Percentiles rank a stretch among this genome's conserved stretches.
phyloP scores from a whole-genome alignment of 768 basidiomycete genomes.

The Leccinum ochraceum region DNA sequence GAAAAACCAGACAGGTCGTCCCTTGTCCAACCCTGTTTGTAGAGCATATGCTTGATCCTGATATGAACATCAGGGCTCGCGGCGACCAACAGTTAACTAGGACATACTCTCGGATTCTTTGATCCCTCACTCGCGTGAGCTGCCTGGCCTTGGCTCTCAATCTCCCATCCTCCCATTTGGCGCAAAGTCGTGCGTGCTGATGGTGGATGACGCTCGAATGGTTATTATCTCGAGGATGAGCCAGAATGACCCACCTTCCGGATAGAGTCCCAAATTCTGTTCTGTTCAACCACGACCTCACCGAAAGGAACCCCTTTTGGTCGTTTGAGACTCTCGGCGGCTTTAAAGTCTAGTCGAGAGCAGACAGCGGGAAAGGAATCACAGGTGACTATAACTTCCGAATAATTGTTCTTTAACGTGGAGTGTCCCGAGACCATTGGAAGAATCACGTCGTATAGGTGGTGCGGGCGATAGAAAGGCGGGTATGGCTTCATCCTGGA shows the following conservation, averaged over 20 bases:
- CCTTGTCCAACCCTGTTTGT: constrained; percentile 1
- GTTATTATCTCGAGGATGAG: not conserved
- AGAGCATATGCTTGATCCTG: constrained; percentile 6
- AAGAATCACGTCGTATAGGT: not conserved
- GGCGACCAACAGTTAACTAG: not conserved
- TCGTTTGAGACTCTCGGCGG: not conserved
- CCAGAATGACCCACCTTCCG: not conserved
- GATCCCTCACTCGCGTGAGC: constrained; percentile 2
- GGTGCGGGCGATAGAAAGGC: too few species aligned
- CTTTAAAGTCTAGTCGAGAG: constrained; percentile 4
- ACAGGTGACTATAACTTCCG: not conserved
- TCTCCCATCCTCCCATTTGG: not conserved
- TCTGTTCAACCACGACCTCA: not conserved
- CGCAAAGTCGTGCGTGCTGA: constrained; percentile 15
- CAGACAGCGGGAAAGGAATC: fast-evolving
- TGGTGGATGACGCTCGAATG: not conserved
- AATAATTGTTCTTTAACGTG: not conserved
- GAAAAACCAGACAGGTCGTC: not conserved
- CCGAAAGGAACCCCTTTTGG: not conserved
- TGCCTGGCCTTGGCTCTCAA: not conserved
- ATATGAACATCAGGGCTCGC: not conserved
- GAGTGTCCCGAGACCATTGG: not conserved
- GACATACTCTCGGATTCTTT: constrained; percentile 8
- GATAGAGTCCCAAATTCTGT: not conserved
- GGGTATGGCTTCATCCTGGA: constrained; percentile 3